Conservation (phyloP, 495 filamentous ascomycete species). For the Penicillium flavigenum region DNA sequence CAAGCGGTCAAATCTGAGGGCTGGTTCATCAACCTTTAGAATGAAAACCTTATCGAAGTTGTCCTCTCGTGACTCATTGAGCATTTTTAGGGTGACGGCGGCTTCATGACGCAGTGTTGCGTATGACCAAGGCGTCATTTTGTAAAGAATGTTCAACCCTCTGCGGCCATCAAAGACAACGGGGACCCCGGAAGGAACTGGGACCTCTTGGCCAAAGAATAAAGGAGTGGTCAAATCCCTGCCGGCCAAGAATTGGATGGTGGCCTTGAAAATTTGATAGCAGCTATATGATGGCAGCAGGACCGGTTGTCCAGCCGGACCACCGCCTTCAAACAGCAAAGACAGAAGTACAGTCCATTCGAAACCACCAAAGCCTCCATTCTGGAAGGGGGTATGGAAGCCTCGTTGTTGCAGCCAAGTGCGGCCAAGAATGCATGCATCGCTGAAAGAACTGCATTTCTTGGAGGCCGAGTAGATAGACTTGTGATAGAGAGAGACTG, state of each 20-base stretch:
- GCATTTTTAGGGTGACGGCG: slow-evolving; percentile 61
- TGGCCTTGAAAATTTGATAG: slow-evolving; percentile 93
- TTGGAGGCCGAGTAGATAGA: slow-evolving; percentile 63
- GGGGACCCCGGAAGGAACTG: slow-evolving; percentile 39
- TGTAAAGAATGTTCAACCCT: slow-evolving; percentile 80
- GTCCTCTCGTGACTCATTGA: slow-evolving; percentile 71
- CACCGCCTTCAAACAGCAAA: slow-evolving; percentile 75
- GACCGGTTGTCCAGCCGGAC: slow-evolving; percentile 63
- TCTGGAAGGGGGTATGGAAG: slow-evolving; percentile 59
- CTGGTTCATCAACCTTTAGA: slow-evolving; percentile 61
- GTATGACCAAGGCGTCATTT: slow-evolving; percentile 89
- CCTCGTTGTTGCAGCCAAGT: slow-evolving; percentile 90
- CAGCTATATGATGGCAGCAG: slow-evolving; percentile 79
- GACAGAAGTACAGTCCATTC: slow-evolving; percentile 81
- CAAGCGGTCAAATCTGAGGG: slow-evolving; percentile 70
- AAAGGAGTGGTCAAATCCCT: slow-evolving; percentile 68
- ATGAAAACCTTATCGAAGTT: slow-evolving; percentile 85
- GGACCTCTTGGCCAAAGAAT: slow-evolving; percentile 44
- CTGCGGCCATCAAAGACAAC: slow-evolving; percentile 64
- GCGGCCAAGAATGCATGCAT: slow-evolving; percentile 81
- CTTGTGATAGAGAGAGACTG: slow-evolving; percentile 69
- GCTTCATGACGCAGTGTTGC: slow-evolving; percentile 68
- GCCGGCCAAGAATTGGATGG: slow-evolving; percentile 75
- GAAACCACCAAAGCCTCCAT: slow-evolving; percentile 91
- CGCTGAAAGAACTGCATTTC: slow-evolving; percentile 68